Conservation (phyloP, 2,329 filamentous ascomycete species). For the Rhinocladiella mackenziei region DNA sequence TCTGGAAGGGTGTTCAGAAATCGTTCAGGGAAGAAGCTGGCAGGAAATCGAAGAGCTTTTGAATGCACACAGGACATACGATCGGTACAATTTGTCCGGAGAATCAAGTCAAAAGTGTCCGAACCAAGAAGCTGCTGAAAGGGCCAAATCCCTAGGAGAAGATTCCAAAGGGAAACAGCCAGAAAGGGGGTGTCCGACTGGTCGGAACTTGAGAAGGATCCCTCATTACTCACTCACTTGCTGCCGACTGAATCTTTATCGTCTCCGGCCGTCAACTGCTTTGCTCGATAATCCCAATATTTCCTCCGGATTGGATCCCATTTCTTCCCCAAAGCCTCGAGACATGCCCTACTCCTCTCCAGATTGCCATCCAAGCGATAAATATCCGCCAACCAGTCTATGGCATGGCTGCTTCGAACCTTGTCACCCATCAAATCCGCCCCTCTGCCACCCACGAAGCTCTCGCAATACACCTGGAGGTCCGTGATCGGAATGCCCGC, state of each 20-base stretch:
- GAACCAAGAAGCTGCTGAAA: no score
- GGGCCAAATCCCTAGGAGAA: no score
- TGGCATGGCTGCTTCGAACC: constrained; percentile 59
- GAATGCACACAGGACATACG: no score
- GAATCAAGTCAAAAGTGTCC: no score
- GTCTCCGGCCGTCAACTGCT: constrained; percentile 5
- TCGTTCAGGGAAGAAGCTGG: no score
- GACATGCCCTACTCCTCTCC: constrained; percentile 62
- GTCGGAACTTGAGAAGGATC: no score
- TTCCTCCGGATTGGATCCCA: constrained; percentile 89
- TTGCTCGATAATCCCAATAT: constrained; percentile 77
- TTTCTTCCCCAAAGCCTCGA: constrained; percentile 71
- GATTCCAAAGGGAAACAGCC: no score
- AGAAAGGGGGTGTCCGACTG: no score
- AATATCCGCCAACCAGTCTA: constrained; percentile 49
- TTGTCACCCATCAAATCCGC: constrained; percentile 19
- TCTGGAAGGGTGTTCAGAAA: no score
- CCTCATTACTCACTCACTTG: no score
- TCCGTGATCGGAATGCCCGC: constrained; percentile 50
- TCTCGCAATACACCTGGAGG: constrained; percentile 51
- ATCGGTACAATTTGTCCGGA: no score
- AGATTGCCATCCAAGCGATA: constrained; percentile 40
- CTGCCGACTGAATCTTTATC: not conserved
- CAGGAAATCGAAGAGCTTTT: no score
- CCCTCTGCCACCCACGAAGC: constrained; percentile 42